Evolutionary conservation across 129 eudicot species (phyloP).

Genomic region (Artemisia argyi): DNA sequence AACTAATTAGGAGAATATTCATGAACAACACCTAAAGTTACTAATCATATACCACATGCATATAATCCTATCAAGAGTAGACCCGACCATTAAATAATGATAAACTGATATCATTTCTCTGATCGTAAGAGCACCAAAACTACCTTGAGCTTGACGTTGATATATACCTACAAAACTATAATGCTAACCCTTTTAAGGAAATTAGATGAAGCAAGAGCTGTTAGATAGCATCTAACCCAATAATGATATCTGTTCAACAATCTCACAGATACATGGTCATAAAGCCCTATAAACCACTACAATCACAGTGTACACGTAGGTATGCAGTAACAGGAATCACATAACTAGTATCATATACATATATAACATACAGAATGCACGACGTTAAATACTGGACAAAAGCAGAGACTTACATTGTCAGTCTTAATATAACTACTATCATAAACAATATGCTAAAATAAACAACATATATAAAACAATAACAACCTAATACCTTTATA

Average conservation of each 20-base stretch:
- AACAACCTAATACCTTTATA: too few relatives aligned
- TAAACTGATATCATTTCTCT: background rate
- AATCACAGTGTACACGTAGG: background rate
- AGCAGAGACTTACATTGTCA: conserved; percentile 54
- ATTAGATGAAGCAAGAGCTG: background rate
- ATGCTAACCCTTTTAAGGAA: background rate
- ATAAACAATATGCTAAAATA: too few relatives aligned
- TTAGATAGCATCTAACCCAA: background rate
- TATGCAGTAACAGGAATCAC: conserved; percentile 2
- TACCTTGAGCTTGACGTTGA: background rate
- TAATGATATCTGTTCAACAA: background rate
- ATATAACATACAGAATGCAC: background rate
- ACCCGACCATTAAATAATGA: too few relatives aligned
- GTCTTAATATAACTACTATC: conserved; percentile 18
- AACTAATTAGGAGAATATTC: too few relatives aligned
- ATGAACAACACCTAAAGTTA: too few relatives aligned
- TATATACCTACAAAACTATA: background rate
- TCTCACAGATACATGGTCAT: background rate
- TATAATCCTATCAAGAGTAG: too few relatives aligned
- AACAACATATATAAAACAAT: too few relatives aligned
- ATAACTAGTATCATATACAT: conserved; percentile 5
- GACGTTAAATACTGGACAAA: conserved; percentile 2
- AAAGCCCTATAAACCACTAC: background rate
- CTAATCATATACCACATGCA: too few relatives aligned
- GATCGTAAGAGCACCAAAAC: background rate